Base-by-base conservation (phyloP, 1,284 basidiomycete genomes). In the Fomitopsis pinicola region DNA sequence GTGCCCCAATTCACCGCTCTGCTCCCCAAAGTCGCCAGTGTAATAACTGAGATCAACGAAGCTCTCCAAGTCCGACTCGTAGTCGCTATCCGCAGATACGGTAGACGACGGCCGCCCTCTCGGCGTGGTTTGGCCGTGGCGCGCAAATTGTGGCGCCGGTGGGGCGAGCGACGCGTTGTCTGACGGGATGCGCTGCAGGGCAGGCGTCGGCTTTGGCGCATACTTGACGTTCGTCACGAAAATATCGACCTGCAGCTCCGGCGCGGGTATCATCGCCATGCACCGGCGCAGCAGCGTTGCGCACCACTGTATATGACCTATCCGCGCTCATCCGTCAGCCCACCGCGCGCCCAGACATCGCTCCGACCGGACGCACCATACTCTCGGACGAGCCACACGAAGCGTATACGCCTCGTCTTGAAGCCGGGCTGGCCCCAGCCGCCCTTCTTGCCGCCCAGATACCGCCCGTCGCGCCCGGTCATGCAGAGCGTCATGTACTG, bases 291-390 rank as follows among this genome's bases (percentile, higher is more conserved):
- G 72, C 53, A 86, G 78, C 3, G 85, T 79, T 0, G 92, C 91
- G 59, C 89, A 87, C 93, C 93, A 95, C 61, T 89, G 87, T 44
- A 94, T 78, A 70, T 95, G 91, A n/a, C 87, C 90, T 91, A 66
- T 17, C 12, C 3, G 59, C 30, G 46, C 42, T 15, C 35, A 60
- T 3, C 64, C 44, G 19, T 46, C 33, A 30, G 35, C n/a, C 48
- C 15, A 15, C 35, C 17, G 46, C n/a, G n/a, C 22, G 3, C 15
- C 35, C 45, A 5, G 22, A 55, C 33, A 54, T 19, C 44, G 17
- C 55, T 8, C 19, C 10, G 19, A 56, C 12, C 33, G 12, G 12
- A 79, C 84, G 72, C 62, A 90, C 90, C 82, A 70, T 89, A 93
- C 71, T 95, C 93, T 57, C 91, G 80, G 55, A 93, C 80, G 55